phyloP scores from a whole-genome alignment of 768 basidiomycete genomes.

The Mycena leptocephala region DNA sequence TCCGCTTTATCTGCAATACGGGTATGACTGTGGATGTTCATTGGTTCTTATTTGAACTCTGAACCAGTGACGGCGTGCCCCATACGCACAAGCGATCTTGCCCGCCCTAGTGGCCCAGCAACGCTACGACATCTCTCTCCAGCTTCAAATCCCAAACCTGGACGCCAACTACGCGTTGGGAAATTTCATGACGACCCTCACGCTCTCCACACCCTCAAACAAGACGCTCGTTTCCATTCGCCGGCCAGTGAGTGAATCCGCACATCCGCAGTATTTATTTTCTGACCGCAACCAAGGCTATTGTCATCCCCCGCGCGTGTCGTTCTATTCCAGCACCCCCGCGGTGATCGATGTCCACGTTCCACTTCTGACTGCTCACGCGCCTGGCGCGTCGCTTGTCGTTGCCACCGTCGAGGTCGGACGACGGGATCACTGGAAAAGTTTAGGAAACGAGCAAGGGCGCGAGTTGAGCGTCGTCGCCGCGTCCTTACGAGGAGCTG shows the following conservation, averaged over 20 bases:
- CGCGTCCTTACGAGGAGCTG: slow-evolving; percentile 73
- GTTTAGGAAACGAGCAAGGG: slow-evolving; percentile 77
- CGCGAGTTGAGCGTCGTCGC: slow-evolving; percentile 81
- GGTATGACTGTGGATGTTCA: slow-evolving; percentile 62
- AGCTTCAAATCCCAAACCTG: slow-evolving; percentile 75
- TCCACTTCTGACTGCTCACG: slow-evolving; percentile 71
- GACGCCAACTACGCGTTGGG: slow-evolving; percentile 82
- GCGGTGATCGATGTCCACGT: slow-evolving; percentile 65
- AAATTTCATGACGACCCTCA: slow-evolving; percentile 87
- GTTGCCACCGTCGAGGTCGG: slow-evolving; percentile 82
- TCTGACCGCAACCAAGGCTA: slow-evolving; percentile 61
- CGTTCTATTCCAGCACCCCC: slow-evolving; percentile 58
- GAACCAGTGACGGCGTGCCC: slow-evolving; percentile 73
- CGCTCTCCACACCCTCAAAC: slow-evolving; percentile 72
- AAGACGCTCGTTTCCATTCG: slow-evolving; percentile 74
- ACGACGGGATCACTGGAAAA: slow-evolving; percentile 81
- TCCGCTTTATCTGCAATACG: slow-evolving; percentile 84
- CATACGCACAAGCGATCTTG: slow-evolving; percentile 73
- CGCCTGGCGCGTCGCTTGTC: slow-evolving; percentile 63
- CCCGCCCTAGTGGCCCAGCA: slow-evolving; percentile 72
- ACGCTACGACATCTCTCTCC: slow-evolving; percentile 83
- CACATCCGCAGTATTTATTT: background rate
- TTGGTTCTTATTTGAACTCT: slow-evolving; percentile 5
- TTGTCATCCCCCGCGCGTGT: slow-evolving; percentile 66
- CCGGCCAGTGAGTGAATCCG: slow-evolving; percentile 70